These are phyloP conservation scores for Xylaria sp. DNA, from an alignment of 2,329 filamentous ascomycete species.

Conservation along the genomic window DNA sequence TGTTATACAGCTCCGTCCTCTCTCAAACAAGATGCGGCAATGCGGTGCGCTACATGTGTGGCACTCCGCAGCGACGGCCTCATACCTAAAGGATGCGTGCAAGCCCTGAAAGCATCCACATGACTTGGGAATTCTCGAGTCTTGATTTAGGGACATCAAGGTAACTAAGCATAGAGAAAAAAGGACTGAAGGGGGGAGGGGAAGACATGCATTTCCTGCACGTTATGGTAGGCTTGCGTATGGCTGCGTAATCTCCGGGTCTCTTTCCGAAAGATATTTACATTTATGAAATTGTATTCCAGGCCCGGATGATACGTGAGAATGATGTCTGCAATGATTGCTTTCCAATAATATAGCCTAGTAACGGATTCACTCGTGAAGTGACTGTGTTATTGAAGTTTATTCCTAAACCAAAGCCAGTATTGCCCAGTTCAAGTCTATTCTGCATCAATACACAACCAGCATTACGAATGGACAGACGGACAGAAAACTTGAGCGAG, in stretches of 20 bases:
- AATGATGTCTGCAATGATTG: background rate
- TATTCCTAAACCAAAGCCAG: background rate
- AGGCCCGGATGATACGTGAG: background rate
- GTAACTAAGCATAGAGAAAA: no score
- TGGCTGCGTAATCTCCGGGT: no score
- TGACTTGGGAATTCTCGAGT: no score
- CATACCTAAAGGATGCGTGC: background rate
- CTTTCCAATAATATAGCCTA: background rate
- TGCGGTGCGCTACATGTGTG: slow-evolving; percentile 19
- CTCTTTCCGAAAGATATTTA: no score
- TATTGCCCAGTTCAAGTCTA: background rate
- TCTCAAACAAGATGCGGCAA: background rate
- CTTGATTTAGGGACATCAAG: no score
- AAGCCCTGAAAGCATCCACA: slow-evolving; percentile 13
- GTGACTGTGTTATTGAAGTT: background rate
- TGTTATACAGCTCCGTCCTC: background rate
- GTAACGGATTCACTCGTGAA: background rate
- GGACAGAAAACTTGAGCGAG: background rate
- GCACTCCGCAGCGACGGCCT: slow-evolving; percentile 1
- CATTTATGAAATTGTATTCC: background rate
- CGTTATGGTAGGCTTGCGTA: no score
- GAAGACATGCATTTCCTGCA: no score
- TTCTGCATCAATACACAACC: background rate
- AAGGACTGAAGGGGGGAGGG: no score
- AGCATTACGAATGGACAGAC: background rate